Conservation (phyloP, 305 asterid species). For the Withania somnifera region DNA sequence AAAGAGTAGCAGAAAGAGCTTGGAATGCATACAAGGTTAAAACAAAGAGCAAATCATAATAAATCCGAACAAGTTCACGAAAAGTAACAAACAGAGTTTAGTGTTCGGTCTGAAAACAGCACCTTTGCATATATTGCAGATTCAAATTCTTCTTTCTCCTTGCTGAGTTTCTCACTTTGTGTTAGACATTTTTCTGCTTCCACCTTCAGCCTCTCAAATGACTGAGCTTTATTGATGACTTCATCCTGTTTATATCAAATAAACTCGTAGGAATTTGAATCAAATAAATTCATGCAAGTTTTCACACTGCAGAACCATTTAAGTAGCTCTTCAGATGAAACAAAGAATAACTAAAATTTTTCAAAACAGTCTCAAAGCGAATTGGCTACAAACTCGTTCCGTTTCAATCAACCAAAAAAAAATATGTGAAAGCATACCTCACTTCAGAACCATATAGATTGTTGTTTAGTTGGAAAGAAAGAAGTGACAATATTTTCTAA, state of each 20-base stretch:
- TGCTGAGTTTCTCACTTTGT: conserved; percentile 62
- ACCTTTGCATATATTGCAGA: conserved; percentile 70
- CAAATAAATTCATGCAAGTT: neutral
- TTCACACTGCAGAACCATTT: neutral
- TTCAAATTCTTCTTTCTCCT: conserved; percentile 61
- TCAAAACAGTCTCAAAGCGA: neutral
- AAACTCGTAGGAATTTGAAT: conserved; percentile 1
- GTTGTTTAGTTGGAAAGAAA: neutral
- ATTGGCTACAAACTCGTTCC: neutral
- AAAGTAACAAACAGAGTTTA: neutral
- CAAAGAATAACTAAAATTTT: neutral
- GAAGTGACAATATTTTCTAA: neutral
- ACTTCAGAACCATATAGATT: neutral
- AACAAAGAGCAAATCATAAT: neutral
- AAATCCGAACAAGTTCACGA: neutral
- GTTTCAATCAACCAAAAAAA: neutral
- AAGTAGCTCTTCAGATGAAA: neutral
- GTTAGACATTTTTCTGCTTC: conserved; percentile 80
- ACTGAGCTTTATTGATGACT: conserved; percentile 60
- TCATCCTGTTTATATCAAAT: conserved; percentile 49
- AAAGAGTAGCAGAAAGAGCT: neutral
- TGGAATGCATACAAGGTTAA: neutral
- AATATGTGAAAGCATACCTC: neutral
- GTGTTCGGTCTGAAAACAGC: neutral
- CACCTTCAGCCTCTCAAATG: conserved; percentile 43